Conservation (phyloP, 139 green algal species). For the Chlamydomonas incerta region DNA sequence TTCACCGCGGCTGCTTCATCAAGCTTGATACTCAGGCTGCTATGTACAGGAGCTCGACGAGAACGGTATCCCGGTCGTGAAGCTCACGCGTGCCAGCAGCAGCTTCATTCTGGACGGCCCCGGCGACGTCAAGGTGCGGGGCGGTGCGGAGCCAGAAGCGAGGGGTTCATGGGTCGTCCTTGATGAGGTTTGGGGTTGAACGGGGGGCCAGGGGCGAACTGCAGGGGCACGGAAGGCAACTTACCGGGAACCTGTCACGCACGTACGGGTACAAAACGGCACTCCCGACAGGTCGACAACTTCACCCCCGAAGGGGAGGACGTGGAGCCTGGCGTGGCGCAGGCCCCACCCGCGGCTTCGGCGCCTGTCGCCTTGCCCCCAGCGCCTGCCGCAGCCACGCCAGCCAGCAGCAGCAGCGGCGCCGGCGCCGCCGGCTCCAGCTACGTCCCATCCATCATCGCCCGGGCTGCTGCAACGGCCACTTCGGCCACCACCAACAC, state of each 20-base stretch:
- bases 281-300: conserved; percentile 39
- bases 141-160: not conserved
- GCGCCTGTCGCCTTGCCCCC: too few species aligned
- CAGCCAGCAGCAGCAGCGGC: not conserved
- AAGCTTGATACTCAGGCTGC: not conserved
- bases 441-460: conserved; percentile 4
- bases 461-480: not conserved
- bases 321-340: not conserved
- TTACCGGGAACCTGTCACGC: too few species aligned
- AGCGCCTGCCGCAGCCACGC: not conserved
- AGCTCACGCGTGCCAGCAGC: conserved; percentile 12
- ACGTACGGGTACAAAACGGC: too few species aligned
- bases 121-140: conserved; percentile 26
- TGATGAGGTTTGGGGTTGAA: too few species aligned
- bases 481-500: not conserved
- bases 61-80: conserved; percentile 21
- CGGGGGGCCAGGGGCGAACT: too few species aligned
- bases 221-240: too few species aligned
- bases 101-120: conserved; percentile 29
- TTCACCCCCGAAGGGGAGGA: conserved; percentile 22
- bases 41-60: conserved; percentile 23
- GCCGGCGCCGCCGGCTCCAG: too few species aligned
- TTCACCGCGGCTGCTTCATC: not conserved
- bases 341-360: too few species aligned
- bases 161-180: too few species aligned